Conservation (phyloP, 2,329 filamentous ascomycete genomes). For the Xylariaceae sp. region DNA sequence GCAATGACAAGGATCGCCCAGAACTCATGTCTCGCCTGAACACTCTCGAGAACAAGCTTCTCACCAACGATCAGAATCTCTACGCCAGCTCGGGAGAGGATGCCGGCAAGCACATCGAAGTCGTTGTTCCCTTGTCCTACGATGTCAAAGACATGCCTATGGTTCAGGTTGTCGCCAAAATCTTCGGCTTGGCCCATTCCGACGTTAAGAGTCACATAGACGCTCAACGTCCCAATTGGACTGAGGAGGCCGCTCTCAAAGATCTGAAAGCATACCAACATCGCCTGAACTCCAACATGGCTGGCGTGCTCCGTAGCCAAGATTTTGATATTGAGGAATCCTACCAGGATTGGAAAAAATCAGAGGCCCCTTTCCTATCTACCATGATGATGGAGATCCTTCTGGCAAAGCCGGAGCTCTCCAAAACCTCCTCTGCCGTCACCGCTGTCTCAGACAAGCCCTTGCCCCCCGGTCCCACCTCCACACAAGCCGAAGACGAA, state of each 20-base stretch:
- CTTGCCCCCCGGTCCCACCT: constrained; percentile 53
- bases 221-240: constrained; percentile 76
- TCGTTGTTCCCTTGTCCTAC: constrained; percentile 77
- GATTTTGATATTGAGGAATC: constrained; percentile 90
- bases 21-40: constrained; percentile 76
- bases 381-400: constrained; percentile 92
- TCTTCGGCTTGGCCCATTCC: constrained; percentile 76
- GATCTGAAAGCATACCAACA: constrained; percentile 94
- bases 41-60: constrained; percentile 85
- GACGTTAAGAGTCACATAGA: constrained; percentile 87
- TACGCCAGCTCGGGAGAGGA: constrained; percentile 58
- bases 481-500: constrained; percentile 47
- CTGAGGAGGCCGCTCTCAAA: constrained; percentile 81
- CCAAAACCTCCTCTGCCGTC: constrained; percentile 65
- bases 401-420: constrained; percentile 78
- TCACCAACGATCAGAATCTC: constrained; percentile 91
- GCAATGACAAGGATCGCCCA: constrained; percentile 78
- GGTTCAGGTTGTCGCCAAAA: constrained; percentile 79
- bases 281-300: constrained; percentile 74
- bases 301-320: constrained; percentile 70
- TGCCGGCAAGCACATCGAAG: constrained; percentile 68
- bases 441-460: constrained; percentile 45
- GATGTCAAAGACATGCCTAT: constrained; percentile 97
- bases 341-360: constrained; percentile 85
- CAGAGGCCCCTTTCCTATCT: constrained; percentile 81